Percentiles rank a stretch among this genome's conserved stretches.
phyloP scores from a whole-genome alignment of 2,329 filamentous ascomycete species.

The Colletotrichum cereale region DNA sequence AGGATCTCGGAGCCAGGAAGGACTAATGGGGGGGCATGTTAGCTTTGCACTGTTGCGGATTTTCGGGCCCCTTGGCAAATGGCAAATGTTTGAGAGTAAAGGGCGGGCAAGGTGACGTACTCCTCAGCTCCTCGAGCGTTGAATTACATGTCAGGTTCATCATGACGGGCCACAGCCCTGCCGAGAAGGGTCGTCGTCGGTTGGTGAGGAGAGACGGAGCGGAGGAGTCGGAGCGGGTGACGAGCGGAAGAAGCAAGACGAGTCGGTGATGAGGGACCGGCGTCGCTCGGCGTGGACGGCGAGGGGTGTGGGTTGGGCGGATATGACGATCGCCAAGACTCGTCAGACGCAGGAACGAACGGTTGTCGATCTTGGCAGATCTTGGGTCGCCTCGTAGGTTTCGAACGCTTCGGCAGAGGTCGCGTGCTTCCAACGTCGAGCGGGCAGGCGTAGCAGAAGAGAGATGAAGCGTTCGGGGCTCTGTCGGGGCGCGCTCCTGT shows the following conservation, averaged over 20 bases:
- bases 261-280: not conserved
- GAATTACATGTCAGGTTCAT: constrained; percentile 58
- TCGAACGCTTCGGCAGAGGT: constrained; percentile 2
- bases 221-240: not conserved
- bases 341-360: constrained; percentile 34
- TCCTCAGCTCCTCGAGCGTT: constrained; percentile 58
- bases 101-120: constrained; percentile 46
- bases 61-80: too few species aligned
- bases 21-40: constrained; percentile 48
- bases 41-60: constrained; percentile 7
- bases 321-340: constrained; percentile 34
- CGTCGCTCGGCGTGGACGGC: constrained; percentile 11
- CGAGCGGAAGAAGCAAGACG: not conserved
- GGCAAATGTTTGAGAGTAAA: too few species aligned
- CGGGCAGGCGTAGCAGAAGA: not conserved
- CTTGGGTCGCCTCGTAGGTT: constrained; percentile 30
- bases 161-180: constrained; percentile 14
- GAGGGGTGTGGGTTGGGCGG: constrained; percentile 15
- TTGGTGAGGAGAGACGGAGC: not conserved
- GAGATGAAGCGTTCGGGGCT: not conserved
- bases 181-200: not conserved
- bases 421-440: constrained; percentile 2
- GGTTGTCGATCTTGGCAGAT: constrained; percentile 37
- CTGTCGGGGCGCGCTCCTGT: constrained; percentile 12
- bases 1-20: constrained; percentile 59